Base-by-base conservation (phyloP, 2,329 filamentous ascomycete genomes). In the Penicillium verrucosum region DNA sequence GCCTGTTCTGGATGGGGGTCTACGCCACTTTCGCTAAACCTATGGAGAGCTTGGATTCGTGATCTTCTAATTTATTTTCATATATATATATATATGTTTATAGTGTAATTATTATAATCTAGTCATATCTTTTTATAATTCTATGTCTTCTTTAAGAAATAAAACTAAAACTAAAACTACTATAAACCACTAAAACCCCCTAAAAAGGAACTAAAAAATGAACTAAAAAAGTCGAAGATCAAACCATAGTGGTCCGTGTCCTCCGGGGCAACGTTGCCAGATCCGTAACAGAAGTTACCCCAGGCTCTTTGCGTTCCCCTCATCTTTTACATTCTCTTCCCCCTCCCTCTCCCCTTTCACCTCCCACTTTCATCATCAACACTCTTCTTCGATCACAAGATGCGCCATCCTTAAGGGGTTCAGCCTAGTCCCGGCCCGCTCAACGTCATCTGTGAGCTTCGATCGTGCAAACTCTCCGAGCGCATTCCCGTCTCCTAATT, bases 391-490 rank as follows among this genome's bases (percentile, higher is more conserved):
- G 45, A 16, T 51, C 48, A 25, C 44, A 55, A 29, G 45, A 64
- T 68, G 64, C 64, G 60, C 63, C 60, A 54, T 59, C 60, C 65
- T 59, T 72, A 60, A 71, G 56, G 66, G 60, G 62, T 64, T 60
- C 54, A 60, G 64, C 61, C 46, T 41, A 55, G 9, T 38, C 29
- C 29, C 37, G 37, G 37, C 43, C 66, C 65, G 64, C 65, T 67
- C 63, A 57, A 68, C 68, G 65, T 71, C 67, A 70, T 69, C 60
- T 58, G 55, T 67, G 65, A 63, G 32, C 56, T 50, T 50, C 47
- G 25, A 40, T 40, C 9, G 36, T 42, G 56, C 55, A 55, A 49
- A 42, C 42, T 40, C 37, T 49, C 55, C 54, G 56, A 59, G 45
- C 61, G 56, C 65, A 61, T 65, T 65, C 44, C 25, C 18, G n/a